Base-by-base conservation (phyloP, 202 grass and related monocot species). In the Saccharum hybrid region DNA sequence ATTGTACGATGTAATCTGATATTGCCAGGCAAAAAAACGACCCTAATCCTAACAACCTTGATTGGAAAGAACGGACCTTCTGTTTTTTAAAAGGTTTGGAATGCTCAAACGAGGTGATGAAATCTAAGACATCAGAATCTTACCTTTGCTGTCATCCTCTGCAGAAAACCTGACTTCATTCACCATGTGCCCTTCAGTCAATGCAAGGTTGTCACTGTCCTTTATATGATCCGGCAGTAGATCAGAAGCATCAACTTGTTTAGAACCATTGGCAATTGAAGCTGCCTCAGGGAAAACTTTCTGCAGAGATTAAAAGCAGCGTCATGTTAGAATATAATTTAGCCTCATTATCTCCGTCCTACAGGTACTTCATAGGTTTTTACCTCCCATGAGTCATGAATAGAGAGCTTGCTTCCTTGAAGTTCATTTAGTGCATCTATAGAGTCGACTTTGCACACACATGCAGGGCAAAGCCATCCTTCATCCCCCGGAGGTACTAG, bases 381-480 rank as follows among this genome's bases (percentile, higher is more conserved):
- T 96, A 99, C 96, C 93, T 99, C 93, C 91, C 91, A 99, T 0
- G 93, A 89, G 84, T 99, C 96, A 76, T 92, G 85, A 34, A 99
- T 91, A 69, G 83, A 87, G 80, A 99, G 93, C 71, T 82, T 82
- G 54, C 81, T 90, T 86, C 86, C 96, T 71, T 99, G 89, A 76
- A 87, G 92, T 86, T 99, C 93, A 80, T 96, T 99, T 83, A 99
- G 76, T 86, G 90, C 82, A 70, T 86, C 89, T 66, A 99, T 87
- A 82, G 91, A 99, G 59, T 99, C 81, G 51, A 94, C 70, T 83
- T 99, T 99, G 88, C 93, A 99, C 85, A 90, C 88, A 49, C 97
- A 99, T 68, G 91, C 91, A 57, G 97, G 93, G 56, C 97, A 99
- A 45, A 96, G 74, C 97, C 97, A 99, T 82, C 91, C 91, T 91